Evolutionary conservation across 148 eudicot genomes (phyloP).

Genomic region (Euryodendron excelsum): DNA sequence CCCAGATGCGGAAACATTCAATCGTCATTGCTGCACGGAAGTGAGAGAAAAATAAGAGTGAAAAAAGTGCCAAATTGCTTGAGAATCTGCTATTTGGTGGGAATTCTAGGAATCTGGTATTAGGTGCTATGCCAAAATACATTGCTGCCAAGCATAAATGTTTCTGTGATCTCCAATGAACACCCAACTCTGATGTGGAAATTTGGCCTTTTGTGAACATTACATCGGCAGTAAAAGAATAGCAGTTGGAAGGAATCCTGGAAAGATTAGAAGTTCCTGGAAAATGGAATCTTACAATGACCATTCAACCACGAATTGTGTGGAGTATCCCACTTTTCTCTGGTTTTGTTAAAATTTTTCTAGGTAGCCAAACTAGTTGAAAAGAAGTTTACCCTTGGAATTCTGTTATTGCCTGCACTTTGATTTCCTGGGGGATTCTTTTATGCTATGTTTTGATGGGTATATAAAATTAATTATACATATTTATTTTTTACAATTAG

Average conservation of each 20-base stretch:
- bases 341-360: background rate
- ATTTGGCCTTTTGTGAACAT: too few species aligned
- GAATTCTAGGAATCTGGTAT: constrained; percentile 7
- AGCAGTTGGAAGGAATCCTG: background rate
- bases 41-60: too few species aligned
- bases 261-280: too few species aligned
- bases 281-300: background rate
- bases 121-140: background rate
- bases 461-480: too few species aligned
- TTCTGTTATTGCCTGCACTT: too few species aligned
- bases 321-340: background rate
- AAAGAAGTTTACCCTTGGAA: too few species aligned
- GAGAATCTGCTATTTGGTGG: background rate
- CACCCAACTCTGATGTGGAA: background rate
- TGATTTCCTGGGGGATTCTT: too few species aligned
- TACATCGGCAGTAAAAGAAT: too few species aligned
- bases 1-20: background rate
- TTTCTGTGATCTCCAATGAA: background rate
- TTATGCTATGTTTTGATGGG: too few species aligned
- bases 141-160: background rate
- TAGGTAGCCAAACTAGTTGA: background rate
- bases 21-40: background rate
- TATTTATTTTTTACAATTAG: too few species aligned
- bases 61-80: background rate
- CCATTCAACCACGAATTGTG: background rate